phyloP scores from a whole-genome alignment of 2,329 filamentous ascomycete species.

The Penicillium paneum region DNA sequence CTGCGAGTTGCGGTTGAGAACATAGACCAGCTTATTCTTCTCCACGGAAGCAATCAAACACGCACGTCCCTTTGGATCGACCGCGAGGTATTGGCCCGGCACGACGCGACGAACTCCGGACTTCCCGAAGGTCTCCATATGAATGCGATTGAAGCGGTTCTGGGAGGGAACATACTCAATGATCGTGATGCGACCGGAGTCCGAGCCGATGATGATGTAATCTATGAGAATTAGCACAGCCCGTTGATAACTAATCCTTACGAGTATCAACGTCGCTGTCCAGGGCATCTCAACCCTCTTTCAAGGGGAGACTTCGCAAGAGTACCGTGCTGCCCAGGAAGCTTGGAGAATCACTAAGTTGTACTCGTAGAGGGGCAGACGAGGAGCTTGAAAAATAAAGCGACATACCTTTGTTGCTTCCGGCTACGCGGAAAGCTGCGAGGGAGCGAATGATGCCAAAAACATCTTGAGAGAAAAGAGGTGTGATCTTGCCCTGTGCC shows the following conservation, averaged over 20 bases:
- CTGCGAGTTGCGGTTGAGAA: slow-evolving; percentile 91
- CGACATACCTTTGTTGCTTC: slow-evolving; percentile 87
- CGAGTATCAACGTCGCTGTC: slow-evolving; percentile 33
- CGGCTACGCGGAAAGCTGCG: slow-evolving; percentile 84
- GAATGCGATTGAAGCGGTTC: slow-evolving; percentile 83
- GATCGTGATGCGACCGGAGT: slow-evolving; percentile 92
- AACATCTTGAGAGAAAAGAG: slow-evolving; percentile 84
- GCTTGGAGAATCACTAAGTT: slow-evolving; percentile 70
- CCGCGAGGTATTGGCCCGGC: slow-evolving; percentile 92
- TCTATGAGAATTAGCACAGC: slow-evolving; percentile 59
- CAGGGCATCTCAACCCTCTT: slow-evolving; percentile 31
- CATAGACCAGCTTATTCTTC: slow-evolving; percentile 99
- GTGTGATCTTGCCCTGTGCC: slow-evolving; percentile 78
- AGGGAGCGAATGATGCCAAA: slow-evolving; percentile 93
- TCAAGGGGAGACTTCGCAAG: slow-evolving; percentile 30
- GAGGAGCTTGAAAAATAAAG: slow-evolving; percentile 9
- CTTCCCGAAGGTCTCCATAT: slow-evolving; percentile 97
- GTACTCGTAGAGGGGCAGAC: slow-evolving; percentile 39
- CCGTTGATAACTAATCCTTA: slow-evolving; percentile 25
- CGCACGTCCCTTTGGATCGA: slow-evolving; percentile 92
- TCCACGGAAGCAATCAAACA: slow-evolving; percentile 91
- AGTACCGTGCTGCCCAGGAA: slow-evolving; percentile 53
- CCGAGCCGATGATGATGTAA: slow-evolving; percentile 90
- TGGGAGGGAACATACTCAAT: slow-evolving; percentile 84
- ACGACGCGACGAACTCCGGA: slow-evolving; percentile 90